Conservation (phyloP, 768 basidiomycete species). For the Butyriboletus loyo region DNA sequence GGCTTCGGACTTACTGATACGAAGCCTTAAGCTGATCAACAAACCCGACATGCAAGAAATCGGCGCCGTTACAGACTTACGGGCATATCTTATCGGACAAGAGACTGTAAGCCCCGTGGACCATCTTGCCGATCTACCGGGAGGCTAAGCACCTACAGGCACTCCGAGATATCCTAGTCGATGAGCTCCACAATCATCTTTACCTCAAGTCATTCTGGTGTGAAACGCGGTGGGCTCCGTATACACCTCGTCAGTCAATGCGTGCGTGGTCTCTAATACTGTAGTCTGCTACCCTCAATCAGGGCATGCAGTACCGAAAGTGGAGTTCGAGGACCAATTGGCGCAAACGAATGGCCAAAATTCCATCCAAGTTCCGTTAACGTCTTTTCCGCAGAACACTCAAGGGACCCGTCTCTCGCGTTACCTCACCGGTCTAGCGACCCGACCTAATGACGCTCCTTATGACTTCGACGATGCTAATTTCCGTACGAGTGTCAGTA, state of each 20-base stretch:
- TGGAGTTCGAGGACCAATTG: slow-evolving; percentile 59
- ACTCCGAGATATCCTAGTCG: slow-evolving; percentile 86
- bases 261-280: slow-evolving; percentile 48
- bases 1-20: slow-evolving; percentile 81
- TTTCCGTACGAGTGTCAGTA: slow-evolving; percentile 19
- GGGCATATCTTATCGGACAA: slow-evolving; percentile 80
- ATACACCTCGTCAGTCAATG: slow-evolving; percentile 71
- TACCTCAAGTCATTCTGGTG: slow-evolving; percentile 97
- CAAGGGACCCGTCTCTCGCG: slow-evolving; percentile 53
- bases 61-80: slow-evolving; percentile 87
- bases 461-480: slow-evolving; percentile 54
- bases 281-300: slow-evolving; percentile 8
- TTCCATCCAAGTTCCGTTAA: slow-evolving; percentile 27
- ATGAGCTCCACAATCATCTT: slow-evolving; percentile 95
- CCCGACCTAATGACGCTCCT: slow-evolving; percentile 78
- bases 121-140: not conserved
- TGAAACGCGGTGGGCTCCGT: slow-evolving; percentile 87
- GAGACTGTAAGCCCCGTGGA: slow-evolving; percentile 62
- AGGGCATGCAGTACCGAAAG: slow-evolving; percentile 50
- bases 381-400: slow-evolving; percentile 37
- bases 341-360: slow-evolving; percentile 21
- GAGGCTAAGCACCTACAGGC: slow-evolving; percentile 50
- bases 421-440: slow-evolving; percentile 61
- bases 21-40: slow-evolving; percentile 86
- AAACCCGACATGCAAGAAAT: slow-evolving; percentile 92